Percentiles rank a stretch among this genome's conserved stretches.
Conservation (phyloP, 192 early-diverging fungal genomes). For the Radiomyces spectabilis region DNA sequence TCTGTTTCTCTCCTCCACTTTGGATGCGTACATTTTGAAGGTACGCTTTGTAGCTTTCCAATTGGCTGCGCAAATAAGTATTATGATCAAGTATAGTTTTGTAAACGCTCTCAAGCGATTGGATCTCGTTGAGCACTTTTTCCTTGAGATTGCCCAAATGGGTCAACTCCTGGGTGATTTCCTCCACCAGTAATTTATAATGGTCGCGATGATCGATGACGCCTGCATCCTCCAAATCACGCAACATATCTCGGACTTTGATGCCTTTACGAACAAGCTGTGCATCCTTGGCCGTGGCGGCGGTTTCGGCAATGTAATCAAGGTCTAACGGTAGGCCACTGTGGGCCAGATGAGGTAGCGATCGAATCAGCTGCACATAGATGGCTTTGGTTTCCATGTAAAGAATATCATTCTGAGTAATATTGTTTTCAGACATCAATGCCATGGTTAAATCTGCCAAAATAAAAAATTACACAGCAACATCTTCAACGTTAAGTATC, state of each 20-base stretch:
- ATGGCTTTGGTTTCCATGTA: conserved; percentile 95
- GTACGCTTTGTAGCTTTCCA: conserved; percentile 93
- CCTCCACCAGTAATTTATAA: conserved; percentile 78
- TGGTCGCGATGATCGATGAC: conserved; percentile 70
- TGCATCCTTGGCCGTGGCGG: conserved; percentile 82
- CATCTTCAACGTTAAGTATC: too few relatives aligned
- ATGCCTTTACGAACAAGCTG: conserved; percentile 88
- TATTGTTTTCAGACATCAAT: conserved; percentile 75
- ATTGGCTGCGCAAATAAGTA: conserved; percentile 80
- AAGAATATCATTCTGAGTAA: conserved; percentile 91
- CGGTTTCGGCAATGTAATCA: conserved; percentile 70
- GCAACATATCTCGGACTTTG: conserved; percentile 91
- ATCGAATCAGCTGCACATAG: conserved; percentile 88
- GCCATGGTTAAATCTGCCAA: conserved; percentile 43
- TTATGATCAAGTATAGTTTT: conserved; percentile 93
- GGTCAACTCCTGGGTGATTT: conserved; percentile 81
- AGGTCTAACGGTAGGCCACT: conserved; percentile 47
- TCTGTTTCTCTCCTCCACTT: conserved; percentile 24
- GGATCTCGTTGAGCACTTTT: conserved; percentile 76
- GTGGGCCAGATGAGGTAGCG: conserved; percentile 65
- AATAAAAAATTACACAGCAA: not conserved
- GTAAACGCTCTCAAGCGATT: conserved; percentile 74
- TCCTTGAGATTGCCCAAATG: conserved; percentile 89
- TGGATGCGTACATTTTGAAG: conserved; percentile 89
- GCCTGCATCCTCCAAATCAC: conserved; percentile 71